Percentiles rank a stretch among this genome's conserved stretches.
phyloP scores from a whole-genome alignment of 164 flowering plant genomes.

The Sextonia rubra region DNA sequence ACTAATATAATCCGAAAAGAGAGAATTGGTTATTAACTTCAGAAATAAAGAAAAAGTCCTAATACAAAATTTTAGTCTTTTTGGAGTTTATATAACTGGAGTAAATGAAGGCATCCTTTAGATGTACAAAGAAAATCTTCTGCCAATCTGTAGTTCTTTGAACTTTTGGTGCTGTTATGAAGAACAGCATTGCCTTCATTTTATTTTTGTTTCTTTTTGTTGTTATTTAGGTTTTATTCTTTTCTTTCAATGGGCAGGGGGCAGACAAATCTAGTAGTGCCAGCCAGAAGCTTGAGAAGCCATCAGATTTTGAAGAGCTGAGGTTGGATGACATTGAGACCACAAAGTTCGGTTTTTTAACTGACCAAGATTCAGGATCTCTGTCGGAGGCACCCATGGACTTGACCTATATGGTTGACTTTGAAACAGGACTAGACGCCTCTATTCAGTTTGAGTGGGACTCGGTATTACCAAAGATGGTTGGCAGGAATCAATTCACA shows the following conservation, averaged over 20 bases:
- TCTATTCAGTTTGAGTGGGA: conserved; percentile 39
- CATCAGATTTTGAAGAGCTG: conserved; percentile 45
- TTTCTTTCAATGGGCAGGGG: conserved; percentile 23
- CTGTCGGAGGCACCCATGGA: conserved; percentile 34
- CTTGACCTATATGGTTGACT: conserved; percentile 28
- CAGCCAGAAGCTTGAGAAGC: conserved; percentile 35
- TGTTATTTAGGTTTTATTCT: background rate
- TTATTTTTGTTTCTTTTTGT: no score
- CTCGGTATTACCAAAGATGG: conserved; percentile 32
- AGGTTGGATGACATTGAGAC: conserved; percentile 53
- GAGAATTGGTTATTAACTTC: background rate
- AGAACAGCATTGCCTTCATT: background rate
- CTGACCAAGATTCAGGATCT: conserved; percentile 31
- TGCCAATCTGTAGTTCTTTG: background rate
- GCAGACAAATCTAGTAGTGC: conserved; percentile 15
- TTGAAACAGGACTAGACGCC: conserved; percentile 30
- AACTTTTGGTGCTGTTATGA: background rate
- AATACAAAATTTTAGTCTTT: background rate
- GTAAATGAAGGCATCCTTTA: background rate
- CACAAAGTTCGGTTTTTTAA: conserved; percentile 27
- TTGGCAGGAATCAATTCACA: conserved; percentile 27
- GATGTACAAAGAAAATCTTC: background rate
- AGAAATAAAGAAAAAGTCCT: background rate
- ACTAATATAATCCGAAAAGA: no score
- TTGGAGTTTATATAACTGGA: background rate